phyloP scores from a whole-genome alignment of 139 green algal species.

The Chlorokybus atmophyticus region DNA sequence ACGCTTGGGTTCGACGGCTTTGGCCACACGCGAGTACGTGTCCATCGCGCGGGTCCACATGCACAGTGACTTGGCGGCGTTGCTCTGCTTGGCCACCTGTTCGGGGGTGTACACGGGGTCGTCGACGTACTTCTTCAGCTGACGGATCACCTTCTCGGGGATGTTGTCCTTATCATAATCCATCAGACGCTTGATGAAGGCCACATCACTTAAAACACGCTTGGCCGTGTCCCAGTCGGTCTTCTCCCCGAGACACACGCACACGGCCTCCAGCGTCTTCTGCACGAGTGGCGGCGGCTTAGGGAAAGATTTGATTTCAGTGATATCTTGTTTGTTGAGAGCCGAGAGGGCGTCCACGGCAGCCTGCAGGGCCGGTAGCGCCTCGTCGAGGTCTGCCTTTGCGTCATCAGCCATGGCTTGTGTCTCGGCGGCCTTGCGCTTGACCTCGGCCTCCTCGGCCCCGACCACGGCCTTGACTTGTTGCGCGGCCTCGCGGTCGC shows the following conservation, averaged over 20 bases:
- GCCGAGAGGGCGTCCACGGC: constrained; percentile 58
- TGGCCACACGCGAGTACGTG: constrained; percentile 45
- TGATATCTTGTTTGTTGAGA: constrained; percentile 60
- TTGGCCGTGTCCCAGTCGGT: constrained; percentile 72
- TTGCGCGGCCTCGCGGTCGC: constrained; percentile 53
- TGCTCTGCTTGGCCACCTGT: constrained; percentile 52
- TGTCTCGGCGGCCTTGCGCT: constrained; percentile 32
- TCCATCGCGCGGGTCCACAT: constrained; percentile 77
- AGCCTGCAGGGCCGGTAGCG: constrained; percentile 58
- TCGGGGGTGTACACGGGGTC: constrained; percentile 54
- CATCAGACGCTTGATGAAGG: constrained; percentile 56
- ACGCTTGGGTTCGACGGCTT: constrained; percentile 62
- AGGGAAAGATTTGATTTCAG: constrained; percentile 58
- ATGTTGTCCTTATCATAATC: constrained; percentile 49
- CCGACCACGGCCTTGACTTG: constrained; percentile 50
- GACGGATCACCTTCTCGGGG: constrained; percentile 22
- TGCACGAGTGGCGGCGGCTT: constrained; percentile 59
- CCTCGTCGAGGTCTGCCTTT: constrained; percentile 65
- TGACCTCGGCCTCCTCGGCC: constrained; percentile 56
- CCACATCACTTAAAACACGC: constrained; percentile 41
- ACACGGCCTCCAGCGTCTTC: constrained; percentile 51
- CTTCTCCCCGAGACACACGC: constrained; percentile 45
- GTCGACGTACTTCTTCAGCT: constrained; percentile 42
- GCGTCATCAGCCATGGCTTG: constrained; percentile 61
- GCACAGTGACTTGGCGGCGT: constrained; percentile 60